Conservation (phyloP, 768 basidiomycete species). For the Wakefieldia striispora region DNA sequence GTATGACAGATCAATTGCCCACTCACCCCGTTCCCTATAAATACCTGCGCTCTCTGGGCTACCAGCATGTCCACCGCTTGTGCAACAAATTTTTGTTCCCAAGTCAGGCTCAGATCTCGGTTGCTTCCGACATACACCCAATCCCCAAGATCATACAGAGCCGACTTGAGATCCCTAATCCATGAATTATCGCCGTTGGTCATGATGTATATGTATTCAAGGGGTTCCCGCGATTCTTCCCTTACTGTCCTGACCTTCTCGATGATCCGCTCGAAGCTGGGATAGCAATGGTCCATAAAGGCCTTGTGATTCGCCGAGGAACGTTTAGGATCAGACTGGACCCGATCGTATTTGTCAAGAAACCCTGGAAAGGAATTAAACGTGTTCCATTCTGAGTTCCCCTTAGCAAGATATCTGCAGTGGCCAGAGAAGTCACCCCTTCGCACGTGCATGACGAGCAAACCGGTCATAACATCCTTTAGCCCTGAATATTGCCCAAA, state of each 20-base stretch:
- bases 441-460: conserved; percentile 49
- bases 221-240: conserved; percentile 16
- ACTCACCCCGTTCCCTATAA: conserved; percentile 53
- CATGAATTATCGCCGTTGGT: conserved; percentile 44
- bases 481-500: conserved; percentile 1
- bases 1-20: neutral
- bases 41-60: conserved; percentile 43
- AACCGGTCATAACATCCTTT: conserved; percentile 27
- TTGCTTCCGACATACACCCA: conserved; percentile 42
- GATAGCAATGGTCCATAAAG: conserved; percentile 42
- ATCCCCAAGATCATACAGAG: conserved; percentile 27
- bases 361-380: conserved; percentile 44
- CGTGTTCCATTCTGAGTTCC: conserved; percentile 36
- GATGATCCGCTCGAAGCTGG: conserved; percentile 40
- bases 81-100: conserved; percentile 42
- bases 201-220: conserved; percentile 44
- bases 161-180: conserved; percentile 37
- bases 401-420: conserved; percentile 38
- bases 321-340: conserved; percentile 24
- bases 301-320: conserved; percentile 21
- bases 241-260: conserved; percentile 35
- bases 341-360: conserved; percentile 36
- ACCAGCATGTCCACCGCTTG: conserved; percentile 52
- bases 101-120: conserved; percentile 38
- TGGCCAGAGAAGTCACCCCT: conserved; percentile 47